A percentile compares a stretch with the other conserved stretches of the same genome.
Conservation (phyloP, 805 yeast genomes). For the Saturnispora sanitii region DNA sequence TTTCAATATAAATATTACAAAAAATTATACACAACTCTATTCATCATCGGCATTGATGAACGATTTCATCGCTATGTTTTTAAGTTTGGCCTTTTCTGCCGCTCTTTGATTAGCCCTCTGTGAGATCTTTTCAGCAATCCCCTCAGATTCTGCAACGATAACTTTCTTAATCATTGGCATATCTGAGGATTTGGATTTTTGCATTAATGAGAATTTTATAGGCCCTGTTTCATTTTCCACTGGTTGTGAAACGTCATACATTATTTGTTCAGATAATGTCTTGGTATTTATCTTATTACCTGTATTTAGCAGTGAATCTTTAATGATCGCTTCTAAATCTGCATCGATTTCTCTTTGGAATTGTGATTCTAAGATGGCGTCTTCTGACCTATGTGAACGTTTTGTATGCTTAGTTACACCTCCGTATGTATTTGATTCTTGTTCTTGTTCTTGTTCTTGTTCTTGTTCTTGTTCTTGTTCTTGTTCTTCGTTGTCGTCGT, state of each 20-base stretch:
- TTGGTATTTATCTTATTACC: not conserved
- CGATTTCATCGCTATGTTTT: not conserved
- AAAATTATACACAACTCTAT: no score
- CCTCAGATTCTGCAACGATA: conserved; percentile 42
- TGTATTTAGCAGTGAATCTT: conserved; percentile 20
- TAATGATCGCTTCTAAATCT: conserved; percentile 39
- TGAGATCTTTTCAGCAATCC: conserved; percentile 42
- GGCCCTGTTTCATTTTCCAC: conserved; percentile 14
- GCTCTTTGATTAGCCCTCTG: conserved; percentile 41
- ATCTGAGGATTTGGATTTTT: conserved; percentile 1
- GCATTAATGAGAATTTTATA: conserved; percentile 12
- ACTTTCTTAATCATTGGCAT: conserved; percentile 31
- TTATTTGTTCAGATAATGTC: conserved; percentile 18
- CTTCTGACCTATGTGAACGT: conserved; percentile 17
- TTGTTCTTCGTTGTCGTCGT: conserved; percentile 26
- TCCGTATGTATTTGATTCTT: no score
- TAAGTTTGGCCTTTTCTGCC: conserved; percentile 27
- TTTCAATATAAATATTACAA: no score
- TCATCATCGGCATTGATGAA: not conserved
- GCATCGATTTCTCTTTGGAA: conserved; percentile 34
- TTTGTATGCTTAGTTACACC: no score
- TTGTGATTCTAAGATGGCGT: conserved; percentile 22
- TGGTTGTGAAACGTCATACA: conserved; percentile 25
- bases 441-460: conserved; percentile 18
- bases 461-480: conserved; percentile 16